phyloP scores from a whole-genome alignment of 208 protist species.

The Tritrichomonas musculus region DNA sequence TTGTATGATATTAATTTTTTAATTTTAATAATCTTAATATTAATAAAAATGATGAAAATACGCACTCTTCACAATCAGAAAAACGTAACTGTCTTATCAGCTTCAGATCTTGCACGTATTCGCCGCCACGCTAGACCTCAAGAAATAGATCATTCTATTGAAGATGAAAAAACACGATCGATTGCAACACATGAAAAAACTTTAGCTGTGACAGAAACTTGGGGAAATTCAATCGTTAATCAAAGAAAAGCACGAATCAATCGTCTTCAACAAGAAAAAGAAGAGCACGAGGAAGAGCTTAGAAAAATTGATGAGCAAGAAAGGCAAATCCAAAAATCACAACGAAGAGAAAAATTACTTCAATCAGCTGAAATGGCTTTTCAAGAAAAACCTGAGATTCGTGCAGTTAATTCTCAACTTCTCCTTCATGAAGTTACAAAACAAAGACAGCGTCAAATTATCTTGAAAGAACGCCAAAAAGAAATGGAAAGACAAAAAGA shows the following conservation, averaged over 20 bases:
- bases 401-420: neutral
- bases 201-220: neutral
- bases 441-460: neutral
- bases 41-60: neutral
- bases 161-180: neutral
- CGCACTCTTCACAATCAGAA: neutral
- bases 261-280: neutral
- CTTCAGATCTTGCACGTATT: neutral
- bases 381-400: neutral
- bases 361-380: neutral
- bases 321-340: neutral
- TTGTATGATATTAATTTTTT: too few relatives aligned
- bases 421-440: neutral
- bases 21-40: too few relatives aligned
- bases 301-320: neutral
- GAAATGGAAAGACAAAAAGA: neutral
- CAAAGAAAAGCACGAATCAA: neutral
- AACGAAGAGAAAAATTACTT: neutral
- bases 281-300: neutral
- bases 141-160: neutral
- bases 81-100: neutral
- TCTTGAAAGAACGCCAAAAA: neutral
- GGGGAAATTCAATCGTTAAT: neutral
- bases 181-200: constrained; percentile 1
- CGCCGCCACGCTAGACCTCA: neutral